Evolutionary conservation across 2,329 filamentous ascomycete species (phyloP).

Genomic region (Penicillium sp.): DNA sequence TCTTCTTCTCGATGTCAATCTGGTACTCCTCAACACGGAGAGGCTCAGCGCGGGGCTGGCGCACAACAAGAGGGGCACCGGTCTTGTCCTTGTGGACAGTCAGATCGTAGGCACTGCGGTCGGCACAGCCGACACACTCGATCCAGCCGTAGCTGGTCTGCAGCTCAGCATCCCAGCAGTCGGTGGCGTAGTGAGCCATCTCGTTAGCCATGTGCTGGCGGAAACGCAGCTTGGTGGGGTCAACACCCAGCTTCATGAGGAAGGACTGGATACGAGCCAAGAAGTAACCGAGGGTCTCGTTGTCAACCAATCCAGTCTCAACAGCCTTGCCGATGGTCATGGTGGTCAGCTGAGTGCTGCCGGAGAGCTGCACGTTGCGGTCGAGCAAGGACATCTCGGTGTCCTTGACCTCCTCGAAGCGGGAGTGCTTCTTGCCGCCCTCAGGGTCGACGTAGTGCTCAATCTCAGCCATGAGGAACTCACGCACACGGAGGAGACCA

Average conservation of each 20-base stretch:
- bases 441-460: slow-evolving; percentile 97
- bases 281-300: slow-evolving; percentile 98
- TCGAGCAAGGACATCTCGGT: slow-evolving; percentile 82
- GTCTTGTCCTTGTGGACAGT: slow-evolving; percentile 92
- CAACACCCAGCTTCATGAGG: slow-evolving; percentile 83
- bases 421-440: slow-evolving; percentile 88
- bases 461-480: slow-evolving; percentile 98
- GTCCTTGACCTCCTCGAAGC: slow-evolving; percentile 83
- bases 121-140: slow-evolving; percentile 95
- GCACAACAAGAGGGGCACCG: slow-evolving; percentile 79
- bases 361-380: slow-evolving; percentile 79
- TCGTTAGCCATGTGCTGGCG: slow-evolving; percentile 93
- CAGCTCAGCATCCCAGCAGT: slow-evolving; percentile 98
- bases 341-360: slow-evolving; percentile 73
- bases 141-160: slow-evolving; percentile 94
- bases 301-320: slow-evolving; percentile 79
- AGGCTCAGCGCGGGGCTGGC: slow-evolving; percentile 77
- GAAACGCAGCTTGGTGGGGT: slow-evolving; percentile 87
- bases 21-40: slow-evolving; percentile 83
- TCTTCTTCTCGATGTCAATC: slow-evolving; percentile 88
- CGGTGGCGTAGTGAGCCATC: slow-evolving; percentile 90
- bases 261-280: slow-evolving; percentile 90
- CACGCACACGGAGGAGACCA: slow-evolving; percentile 88
- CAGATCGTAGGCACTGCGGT: slow-evolving; percentile 92
- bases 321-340: slow-evolving; percentile 87